These are phyloP conservation scores for Coemansia sp. DNA, from an alignment of 192 early-diverging fungal genomes.

Conservation along the genomic window DNA sequence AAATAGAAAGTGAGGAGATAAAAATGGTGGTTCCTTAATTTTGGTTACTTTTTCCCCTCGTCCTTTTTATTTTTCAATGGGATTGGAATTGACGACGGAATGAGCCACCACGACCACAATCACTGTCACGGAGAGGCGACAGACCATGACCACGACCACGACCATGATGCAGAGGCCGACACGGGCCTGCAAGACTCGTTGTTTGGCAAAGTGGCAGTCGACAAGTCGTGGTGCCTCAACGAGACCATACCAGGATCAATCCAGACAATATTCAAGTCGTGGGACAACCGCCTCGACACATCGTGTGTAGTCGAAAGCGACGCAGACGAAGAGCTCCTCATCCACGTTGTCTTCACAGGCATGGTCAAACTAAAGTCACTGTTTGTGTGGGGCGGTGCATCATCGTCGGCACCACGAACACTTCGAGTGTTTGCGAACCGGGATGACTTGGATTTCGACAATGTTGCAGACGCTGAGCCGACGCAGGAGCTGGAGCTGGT, in stretches of 20 bases:
- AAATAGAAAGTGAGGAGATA: neutral
- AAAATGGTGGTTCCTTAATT: neutral
- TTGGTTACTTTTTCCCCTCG: neutral
- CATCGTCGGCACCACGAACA: conserved; percentile 60
- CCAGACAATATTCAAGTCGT: conserved; percentile 80
- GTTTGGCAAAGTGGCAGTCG: conserved; percentile 75
- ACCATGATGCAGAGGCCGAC: conserved; percentile 74
- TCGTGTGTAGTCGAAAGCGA: conserved; percentile 73
- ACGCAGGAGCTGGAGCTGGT: conserved; percentile 86
- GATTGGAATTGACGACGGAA: no score
- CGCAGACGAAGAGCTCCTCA: conserved; percentile 87
- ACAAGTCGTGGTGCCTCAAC: conserved; percentile 80
- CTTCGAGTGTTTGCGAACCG: conserved; percentile 89
- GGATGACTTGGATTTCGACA: conserved; percentile 90
- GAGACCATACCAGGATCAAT: conserved; percentile 65
- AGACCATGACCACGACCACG: conserved; percentile 53
- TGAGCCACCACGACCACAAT: conserved; percentile 39
- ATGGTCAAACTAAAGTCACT: conserved; percentile 91
- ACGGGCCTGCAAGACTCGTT: conserved; percentile 66
- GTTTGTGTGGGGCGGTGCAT: conserved; percentile 66
- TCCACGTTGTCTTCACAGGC: conserved; percentile 90
- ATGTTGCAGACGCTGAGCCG: conserved; percentile 62
- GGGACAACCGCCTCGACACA: conserved; percentile 75
- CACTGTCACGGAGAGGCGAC: conserved; percentile 56
- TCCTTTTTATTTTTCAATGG: neutral